phyloP scores from a whole-genome alignment of 1,284 basidiomycete genomes.

The Cryptococcus sp. region DNA sequence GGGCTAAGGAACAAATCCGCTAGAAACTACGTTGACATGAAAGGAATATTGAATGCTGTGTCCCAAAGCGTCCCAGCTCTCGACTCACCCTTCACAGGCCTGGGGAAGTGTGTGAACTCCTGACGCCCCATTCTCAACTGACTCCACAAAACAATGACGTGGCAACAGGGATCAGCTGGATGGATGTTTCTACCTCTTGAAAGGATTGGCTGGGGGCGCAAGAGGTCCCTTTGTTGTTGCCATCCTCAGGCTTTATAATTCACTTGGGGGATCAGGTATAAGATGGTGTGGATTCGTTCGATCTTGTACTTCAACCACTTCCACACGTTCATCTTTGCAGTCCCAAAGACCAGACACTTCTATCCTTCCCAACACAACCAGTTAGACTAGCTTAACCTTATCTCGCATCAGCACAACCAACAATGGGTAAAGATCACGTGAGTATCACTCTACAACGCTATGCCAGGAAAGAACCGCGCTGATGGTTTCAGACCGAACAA shows the following conservation, averaged over 20 bases:
- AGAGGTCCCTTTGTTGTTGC: background rate
- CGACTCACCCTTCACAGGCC: background rate
- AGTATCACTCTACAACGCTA: background rate
- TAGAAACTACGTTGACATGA: no score
- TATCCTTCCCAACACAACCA: background rate
- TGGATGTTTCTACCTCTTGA: background rate
- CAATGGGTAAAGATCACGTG: background rate
- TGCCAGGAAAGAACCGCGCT: background rate
- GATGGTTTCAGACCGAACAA: no score
- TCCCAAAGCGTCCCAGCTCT: no score
- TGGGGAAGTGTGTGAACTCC: slow-evolving; percentile 3
- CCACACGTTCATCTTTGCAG: background rate
- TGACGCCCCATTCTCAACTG: background rate
- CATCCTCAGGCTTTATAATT: no score
- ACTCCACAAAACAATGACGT: background rate
- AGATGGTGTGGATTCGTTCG: background rate
- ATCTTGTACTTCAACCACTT: background rate
- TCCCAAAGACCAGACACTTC: no score
- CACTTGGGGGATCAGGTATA: background rate
- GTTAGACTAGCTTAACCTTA: background rate
- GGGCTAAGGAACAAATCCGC: no score
- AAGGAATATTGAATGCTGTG: no score
- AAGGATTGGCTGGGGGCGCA: background rate
- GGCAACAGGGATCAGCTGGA: background rate
- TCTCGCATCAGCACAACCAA: background rate